Evolutionary conservation across 169 alveolate species (phyloP), one percentile per base, ranked within the genome.

Genomic region (Cyclospora cayetanensis): DNA sequence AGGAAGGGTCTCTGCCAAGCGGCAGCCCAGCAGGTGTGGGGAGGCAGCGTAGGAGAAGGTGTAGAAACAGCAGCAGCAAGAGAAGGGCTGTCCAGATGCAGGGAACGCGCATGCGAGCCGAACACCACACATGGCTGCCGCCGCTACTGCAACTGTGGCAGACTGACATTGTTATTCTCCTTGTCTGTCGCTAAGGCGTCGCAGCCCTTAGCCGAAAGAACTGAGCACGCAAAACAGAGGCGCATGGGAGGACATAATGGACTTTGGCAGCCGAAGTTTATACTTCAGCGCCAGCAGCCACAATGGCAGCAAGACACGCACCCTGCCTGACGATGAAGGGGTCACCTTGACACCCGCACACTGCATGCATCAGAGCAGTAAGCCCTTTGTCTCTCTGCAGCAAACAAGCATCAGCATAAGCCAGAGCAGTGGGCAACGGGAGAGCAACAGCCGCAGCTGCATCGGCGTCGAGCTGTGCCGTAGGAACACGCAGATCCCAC

Each of bases 351-450:
- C 76, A 65, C 2, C 76, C 76, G 3, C 43, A 15, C 43, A 65
- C 34, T 41, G 76, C 76, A n/a, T 65, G 76, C 76, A 65, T 11
- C 39, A 65, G 76, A n/a, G 76, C 76, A 65, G 76, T 65, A 31
- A 11, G 31, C 41, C 76, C 76, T 5, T 25, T 65, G 76, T 65
- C 76, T 27, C 76, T n/a, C 76, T 65, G 76, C 76, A 65, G 76
- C 76, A 65, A 15, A 65, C 2, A n/a, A 72, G 83, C 53, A 34
- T 46, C 83, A 72, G 83, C 83, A 72, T 3, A 46, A 34, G 60
- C 53, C 22, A 53, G 55, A 72, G 53, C 83, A 31, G 83, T 53
- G 11, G 83, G n/a, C n/a, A n/a, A n/a, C n/a, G n/a, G 34, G 4
- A 60, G 35, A 7, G 5, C 72, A 12, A 27, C 72, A 12, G 72